Evolutionary conservation across 106 monocot genomes (phyloP), one percentile per base, ranked within the genome.

Genomic region (Dendrobium chrysotoxum): DNA sequence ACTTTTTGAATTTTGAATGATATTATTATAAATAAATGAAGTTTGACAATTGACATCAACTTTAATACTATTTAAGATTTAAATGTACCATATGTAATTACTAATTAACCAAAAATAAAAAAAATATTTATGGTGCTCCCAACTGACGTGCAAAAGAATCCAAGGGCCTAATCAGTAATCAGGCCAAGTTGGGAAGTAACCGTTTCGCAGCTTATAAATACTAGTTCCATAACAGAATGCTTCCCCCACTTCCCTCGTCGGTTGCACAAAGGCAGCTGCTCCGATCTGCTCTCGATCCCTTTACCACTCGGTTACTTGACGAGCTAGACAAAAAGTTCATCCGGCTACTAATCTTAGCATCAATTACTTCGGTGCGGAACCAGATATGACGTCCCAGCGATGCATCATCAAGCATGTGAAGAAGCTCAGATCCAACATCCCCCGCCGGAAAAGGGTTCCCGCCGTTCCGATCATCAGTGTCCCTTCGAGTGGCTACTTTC

Each of bases 401-500:
- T 25, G 39, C 45, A 5, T 47, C 26, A 4, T 78, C 3, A 15
- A 0, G 54, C 25, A 57, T 35, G 72, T 78, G 16, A 87, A 78
- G 64, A 85, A 77, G 79, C 84, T 80, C 58, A 87, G 92, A 31
- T 92, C 92, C 53, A 84, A 89, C 46, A 70, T 86, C 12, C 83
- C 82, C 44, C 87, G 87, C 55, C 86, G 89, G 65, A 80, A 76
- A 72, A 86, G 89, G 39, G 44, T 78, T 40, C 79, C 83, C 47
- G 47, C 45, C 1, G 40, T 80, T 28, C 78, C 85, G 38, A 81
- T 83, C 28, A 47, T 38, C 44, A 67, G 72, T 53, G 46, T 18
- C 13, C 39, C 53, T 38, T 81, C 76, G 7, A 61, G 23, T 5
- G 3, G 78, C 38, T 72, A 58, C 23, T 50, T 38, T 25, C 54